These are phyloP conservation scores for Starmerella vaccinii DNA, from an alignment of 805 yeast genomes.

Conservation along the genomic window DNA sequence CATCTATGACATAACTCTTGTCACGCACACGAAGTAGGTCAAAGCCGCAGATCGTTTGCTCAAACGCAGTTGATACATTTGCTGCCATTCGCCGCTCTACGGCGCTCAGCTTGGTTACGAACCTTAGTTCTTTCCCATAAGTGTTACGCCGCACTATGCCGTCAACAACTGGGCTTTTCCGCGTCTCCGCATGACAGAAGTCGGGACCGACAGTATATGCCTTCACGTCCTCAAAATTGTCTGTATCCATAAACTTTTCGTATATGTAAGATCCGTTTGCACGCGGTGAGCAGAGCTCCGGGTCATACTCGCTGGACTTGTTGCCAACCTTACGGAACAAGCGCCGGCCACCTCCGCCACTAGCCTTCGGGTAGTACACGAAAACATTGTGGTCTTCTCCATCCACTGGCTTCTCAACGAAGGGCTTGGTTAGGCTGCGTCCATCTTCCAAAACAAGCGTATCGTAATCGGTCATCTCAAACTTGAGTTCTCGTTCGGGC, in stretches of 20 bases:
- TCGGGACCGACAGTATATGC: slow-evolving; percentile 91
- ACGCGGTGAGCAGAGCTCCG: slow-evolving; percentile 60
- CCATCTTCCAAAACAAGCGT: slow-evolving; percentile 66
- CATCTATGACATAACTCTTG: slow-evolving; percentile 86
- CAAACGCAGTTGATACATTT: slow-evolving; percentile 61
- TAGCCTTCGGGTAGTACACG: slow-evolving; percentile 74
- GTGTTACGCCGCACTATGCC: slow-evolving; percentile 96
- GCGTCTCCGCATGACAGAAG: slow-evolving; percentile 94
- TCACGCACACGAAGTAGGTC: slow-evolving; percentile 86
- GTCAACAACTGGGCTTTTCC: slow-evolving; percentile 98
- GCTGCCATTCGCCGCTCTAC: slow-evolving; percentile 75
- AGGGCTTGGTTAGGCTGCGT: slow-evolving; percentile 66
- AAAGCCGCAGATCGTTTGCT: slow-evolving; percentile 95
- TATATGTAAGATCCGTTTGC: slow-evolving; percentile 85
- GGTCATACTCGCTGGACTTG: slow-evolving; percentile 92
- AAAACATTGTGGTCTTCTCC: slow-evolving; percentile 97
- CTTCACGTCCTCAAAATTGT: slow-evolving; percentile 95
- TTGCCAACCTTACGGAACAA: slow-evolving; percentile 93
- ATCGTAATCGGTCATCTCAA: slow-evolving; percentile 78
- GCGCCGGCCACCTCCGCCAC: slow-evolving; percentile 96
- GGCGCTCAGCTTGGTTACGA: slow-evolving; percentile 64
- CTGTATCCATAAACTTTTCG: slow-evolving; percentile 94
- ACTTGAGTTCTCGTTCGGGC: slow-evolving; percentile 50
- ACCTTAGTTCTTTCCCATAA: slow-evolving; percentile 93
- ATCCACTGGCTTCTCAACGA: slow-evolving; percentile 96